Evolutionary conservation across 129 eudicot genomes (phyloP).

Genomic region (Logfia minima): DNA sequence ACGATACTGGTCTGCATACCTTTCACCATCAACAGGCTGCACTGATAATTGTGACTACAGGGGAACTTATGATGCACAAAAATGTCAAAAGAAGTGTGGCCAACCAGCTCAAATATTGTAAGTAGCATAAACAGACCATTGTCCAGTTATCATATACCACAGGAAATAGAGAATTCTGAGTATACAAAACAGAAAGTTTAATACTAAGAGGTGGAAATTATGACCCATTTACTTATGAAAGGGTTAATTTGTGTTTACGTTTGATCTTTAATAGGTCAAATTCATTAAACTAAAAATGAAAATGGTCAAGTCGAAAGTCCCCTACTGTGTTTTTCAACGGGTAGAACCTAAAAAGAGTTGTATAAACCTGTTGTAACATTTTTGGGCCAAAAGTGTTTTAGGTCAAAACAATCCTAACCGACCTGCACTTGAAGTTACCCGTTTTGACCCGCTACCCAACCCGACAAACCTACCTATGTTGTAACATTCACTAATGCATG

Average conservation of each 20-base stretch:
- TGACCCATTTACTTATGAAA: neutral
- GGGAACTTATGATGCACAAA: conserved; percentile 59
- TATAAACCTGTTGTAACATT: neutral
- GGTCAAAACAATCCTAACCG: neutral
- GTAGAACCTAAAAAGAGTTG: neutral
- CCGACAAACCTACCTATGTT: neutral
- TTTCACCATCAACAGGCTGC: conserved; percentile 73
- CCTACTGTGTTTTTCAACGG: neutral
- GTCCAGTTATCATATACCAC: neutral
- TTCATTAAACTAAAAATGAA: neutral
- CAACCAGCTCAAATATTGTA: conserved; percentile 78
- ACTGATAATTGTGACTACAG: conserved; percentile 62
- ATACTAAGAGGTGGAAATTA: neutral
- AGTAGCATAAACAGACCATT: conserved; percentile 22
- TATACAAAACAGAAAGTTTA: neutral
- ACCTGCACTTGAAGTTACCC: neutral
- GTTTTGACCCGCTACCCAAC: neutral
- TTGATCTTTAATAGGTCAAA: neutral
- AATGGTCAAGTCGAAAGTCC: neutral
- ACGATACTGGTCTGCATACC: conserved; percentile 74
- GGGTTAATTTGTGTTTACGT: neutral
- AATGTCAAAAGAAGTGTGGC: conserved; percentile 72
- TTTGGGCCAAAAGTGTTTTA: neutral
- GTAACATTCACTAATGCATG: neutral
- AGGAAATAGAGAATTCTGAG: neutral